Evolutionary conservation across 1,284 basidiomycete genomes (phyloP).

Genomic region (Ceratobasidium sp.): DNA sequence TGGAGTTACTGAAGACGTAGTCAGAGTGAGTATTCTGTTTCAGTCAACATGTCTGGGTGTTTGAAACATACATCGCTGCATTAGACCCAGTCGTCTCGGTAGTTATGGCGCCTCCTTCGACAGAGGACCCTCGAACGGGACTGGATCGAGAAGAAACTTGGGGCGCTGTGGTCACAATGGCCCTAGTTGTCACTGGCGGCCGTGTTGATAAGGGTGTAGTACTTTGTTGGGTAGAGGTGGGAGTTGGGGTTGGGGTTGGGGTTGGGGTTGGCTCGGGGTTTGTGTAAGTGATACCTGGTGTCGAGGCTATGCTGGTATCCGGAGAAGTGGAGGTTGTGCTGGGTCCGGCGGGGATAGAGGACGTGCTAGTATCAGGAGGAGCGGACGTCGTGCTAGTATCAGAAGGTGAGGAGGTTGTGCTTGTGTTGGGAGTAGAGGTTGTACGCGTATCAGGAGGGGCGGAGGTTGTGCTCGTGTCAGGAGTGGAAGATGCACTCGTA

Average conservation of each 20-base stretch:
- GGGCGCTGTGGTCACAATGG: background rate
- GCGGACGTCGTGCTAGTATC: too few species aligned
- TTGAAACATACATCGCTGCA: slow-evolving; percentile 4
- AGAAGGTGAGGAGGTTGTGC: background rate
- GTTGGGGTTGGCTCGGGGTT: too few species aligned
- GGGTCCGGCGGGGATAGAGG: background rate
- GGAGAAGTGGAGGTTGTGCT: background rate
- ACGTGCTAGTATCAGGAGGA: too few species aligned
- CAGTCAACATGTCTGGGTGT: too few species aligned
- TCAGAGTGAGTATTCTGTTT: background rate
- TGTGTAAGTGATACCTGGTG: too few species aligned
- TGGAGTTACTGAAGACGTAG: background rate
- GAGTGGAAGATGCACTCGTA: background rate
- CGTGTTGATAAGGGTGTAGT: background rate
- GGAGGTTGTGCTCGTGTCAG: too few species aligned
- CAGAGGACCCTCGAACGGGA: too few species aligned
- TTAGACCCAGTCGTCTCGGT: background rate
- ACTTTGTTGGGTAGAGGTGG: background rate
- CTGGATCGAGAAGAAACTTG: too few species aligned
- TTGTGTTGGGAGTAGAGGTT: background rate
- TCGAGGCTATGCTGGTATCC: background rate
- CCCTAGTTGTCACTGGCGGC: background rate
- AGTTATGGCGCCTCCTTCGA: background rate
- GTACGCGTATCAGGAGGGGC: too few species aligned
- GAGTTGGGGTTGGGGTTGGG: too few species aligned